These are phyloP conservation scores for Penicillium cataractarum DNA, from an alignment of 495 filamentous ascomycete species.

Conservation along the genomic window DNA sequence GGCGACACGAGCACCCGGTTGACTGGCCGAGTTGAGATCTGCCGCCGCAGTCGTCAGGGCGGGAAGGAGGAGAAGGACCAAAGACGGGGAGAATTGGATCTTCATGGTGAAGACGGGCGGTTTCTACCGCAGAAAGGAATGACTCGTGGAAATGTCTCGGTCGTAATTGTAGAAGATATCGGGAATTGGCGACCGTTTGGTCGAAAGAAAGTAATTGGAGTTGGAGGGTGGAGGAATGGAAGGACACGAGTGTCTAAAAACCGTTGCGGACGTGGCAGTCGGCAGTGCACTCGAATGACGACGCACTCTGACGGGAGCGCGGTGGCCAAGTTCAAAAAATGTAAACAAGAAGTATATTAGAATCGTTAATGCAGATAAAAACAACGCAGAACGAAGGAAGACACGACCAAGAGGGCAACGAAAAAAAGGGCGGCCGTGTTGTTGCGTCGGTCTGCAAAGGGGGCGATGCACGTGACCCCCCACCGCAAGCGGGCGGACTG, in stretches of 20 bases:
- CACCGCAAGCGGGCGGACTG: slow-evolving; percentile 4
- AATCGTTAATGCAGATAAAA: slow-evolving; percentile 9
- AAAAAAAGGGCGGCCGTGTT: slow-evolving; percentile 7
- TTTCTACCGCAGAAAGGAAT: slow-evolving; percentile 18
- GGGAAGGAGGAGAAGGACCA: slow-evolving; percentile 43
- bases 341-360: slow-evolving; percentile 1
- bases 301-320: neutral
- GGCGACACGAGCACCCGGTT: slow-evolving; percentile 13
- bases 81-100: slow-evolving; percentile 32
- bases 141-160: slow-evolving; percentile 3
- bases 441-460: slow-evolving; percentile 9
- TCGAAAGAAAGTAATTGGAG: slow-evolving; percentile 1
- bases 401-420: neutral
- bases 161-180: neutral
- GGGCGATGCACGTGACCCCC: slow-evolving; percentile 12
- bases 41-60: slow-evolving; percentile 37
- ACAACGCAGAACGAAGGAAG: neutral
- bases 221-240: neutral
- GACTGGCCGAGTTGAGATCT: slow-evolving; percentile 21
- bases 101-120: slow-evolving; percentile 34
- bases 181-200: neutral
- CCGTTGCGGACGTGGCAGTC: neutral
- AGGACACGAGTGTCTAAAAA: slow-evolving; percentile 7
- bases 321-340: neutral
- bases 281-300: neutral